Base-by-base conservation (phyloP, 2,329 filamentous ascomycete genomes). In the Epichloe uncinata region DNA sequence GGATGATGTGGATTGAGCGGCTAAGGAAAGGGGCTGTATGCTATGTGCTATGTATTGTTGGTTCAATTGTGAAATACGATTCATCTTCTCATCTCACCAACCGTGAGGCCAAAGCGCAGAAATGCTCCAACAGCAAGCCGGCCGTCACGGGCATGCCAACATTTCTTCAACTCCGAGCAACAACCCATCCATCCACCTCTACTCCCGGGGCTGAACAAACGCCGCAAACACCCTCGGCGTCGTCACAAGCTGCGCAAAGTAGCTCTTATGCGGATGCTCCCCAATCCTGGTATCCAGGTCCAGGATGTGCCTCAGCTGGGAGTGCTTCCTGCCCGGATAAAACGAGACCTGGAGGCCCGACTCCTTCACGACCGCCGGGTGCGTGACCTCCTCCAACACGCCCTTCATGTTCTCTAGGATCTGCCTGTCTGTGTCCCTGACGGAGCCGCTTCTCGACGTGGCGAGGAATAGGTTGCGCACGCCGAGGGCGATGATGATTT, bases 181-280 rank as follows among this genome's bases (percentile, higher is more conserved):
- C 40, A 40, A 48, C 26, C 20, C 15, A 26, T n/a, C n/a, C n/a
- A n/a, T 38, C 49, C 37, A 48, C 15, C 16, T 26, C 36, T 42
- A 44, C 35, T 50, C 47, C 16, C 22, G 35, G 6, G 49, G 42
- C 36, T 45, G 20, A 11, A 38, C 52, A 49, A 53, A 53, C 9
- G 47, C 52, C 34, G 52, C 52, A 51, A 53, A 53, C 40, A 53
- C 16, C 34, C 49, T 47, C 37, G 52, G 52, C 45, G 43, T 34
- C 22, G 30, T 34, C 12, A 43, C 33, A 33, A 53, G 20, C 43
- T 50, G 52, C 35, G 52, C 52, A 42, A 49, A 53, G 16, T 53
- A 49, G 33, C 34, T 45, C 26, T 11, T 45, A 3, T 41, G 16
- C 33, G 30, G 22, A 11, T 47, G 49, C n/a, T 50, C 33, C 12